Conservation (phyloP, 176 grass and related monocot genomes). For the Olyra latifolia region DNA sequence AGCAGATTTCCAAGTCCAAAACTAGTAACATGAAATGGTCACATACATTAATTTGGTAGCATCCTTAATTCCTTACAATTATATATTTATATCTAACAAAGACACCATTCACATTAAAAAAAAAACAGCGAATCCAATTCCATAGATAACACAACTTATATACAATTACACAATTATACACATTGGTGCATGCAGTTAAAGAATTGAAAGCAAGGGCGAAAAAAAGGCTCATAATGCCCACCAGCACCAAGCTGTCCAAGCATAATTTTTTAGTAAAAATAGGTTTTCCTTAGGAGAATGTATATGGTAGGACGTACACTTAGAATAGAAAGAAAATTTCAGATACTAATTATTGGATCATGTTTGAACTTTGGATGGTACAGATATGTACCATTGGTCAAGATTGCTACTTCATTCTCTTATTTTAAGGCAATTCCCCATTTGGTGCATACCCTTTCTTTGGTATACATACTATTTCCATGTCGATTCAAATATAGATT, state of each 20-base stretch:
- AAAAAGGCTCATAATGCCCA: not conserved
- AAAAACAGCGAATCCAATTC: not conserved
- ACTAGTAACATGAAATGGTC: not conserved
- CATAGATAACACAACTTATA: not conserved
- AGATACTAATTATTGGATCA: not conserved
- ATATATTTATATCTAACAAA: not conserved
- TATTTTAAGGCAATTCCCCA: slow-evolving; percentile 3
- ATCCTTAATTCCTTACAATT: not conserved
- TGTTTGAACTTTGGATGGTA: not conserved
- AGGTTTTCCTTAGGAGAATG: not conserved
- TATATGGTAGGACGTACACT: not conserved
- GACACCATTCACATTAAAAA: not conserved
- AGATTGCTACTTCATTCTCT: not conserved
- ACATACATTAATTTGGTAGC: not conserved
- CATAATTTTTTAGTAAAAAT: not conserved
- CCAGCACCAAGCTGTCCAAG: not conserved
- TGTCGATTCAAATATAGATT: slow-evolving; percentile 8
- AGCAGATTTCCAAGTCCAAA: not conserved
- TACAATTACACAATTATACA: not conserved
- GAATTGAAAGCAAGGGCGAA: not conserved
- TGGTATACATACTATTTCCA: not conserved
- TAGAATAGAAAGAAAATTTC: not conserved
- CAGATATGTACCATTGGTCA: not conserved
- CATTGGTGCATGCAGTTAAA: not conserved
- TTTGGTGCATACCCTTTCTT: not conserved